A percentile compares a stretch with the other conserved stretches of the same genome.
Conservation (phyloP, 2,329 filamentous ascomycete species). For the Fusarium citri region DNA sequence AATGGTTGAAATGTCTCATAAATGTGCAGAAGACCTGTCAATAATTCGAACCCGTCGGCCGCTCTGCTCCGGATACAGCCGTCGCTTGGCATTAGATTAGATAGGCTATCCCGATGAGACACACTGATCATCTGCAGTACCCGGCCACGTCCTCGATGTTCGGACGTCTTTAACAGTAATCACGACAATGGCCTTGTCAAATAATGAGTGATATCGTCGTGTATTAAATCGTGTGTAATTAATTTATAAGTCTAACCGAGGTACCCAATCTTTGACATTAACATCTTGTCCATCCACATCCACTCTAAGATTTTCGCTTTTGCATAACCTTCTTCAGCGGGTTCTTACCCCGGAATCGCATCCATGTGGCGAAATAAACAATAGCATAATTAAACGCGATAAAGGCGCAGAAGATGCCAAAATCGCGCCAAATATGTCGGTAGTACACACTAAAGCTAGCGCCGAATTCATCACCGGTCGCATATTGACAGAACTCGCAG, state of each 20-base stretch:
- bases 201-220: neutral
- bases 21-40: neutral
- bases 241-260: neutral
- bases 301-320: conserved; percentile 37
- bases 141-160: neutral
- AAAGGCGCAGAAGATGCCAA: conserved; percentile 72
- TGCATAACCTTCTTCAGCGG: conserved; percentile 49
- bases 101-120: neutral
- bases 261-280: neutral
- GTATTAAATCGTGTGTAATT: neutral
- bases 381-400: conserved; percentile 70
- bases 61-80: neutral
- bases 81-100: neutral
- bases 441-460: conserved; percentile 70
- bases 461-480: conserved; percentile 70
- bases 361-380: conserved; percentile 54
- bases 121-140: neutral
- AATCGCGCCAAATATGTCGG: conserved; percentile 72
- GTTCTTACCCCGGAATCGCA: conserved; percentile 55
- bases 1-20: neutral
- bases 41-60: neutral
- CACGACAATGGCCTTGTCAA: neutral
- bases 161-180: neutral
- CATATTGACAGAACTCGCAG: conserved; percentile 74
- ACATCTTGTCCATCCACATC: neutral